These are phyloP conservation scores for Pseudotsuga menziesii DNA, from an alignment of 75 land plant genomes.

Conservation along the genomic window DNA sequence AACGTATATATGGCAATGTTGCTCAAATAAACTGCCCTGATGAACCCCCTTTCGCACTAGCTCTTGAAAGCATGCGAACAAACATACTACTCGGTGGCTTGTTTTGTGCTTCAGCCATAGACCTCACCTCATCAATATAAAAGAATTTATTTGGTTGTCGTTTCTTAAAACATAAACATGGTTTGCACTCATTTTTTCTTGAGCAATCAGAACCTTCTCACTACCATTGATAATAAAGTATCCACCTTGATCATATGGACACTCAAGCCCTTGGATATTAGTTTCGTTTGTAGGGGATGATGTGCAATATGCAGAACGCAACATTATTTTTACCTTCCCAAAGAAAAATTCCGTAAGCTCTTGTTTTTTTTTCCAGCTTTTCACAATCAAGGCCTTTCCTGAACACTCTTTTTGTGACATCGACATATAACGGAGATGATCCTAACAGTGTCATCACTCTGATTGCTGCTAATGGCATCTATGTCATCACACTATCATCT, in stretches of 20 bases:
- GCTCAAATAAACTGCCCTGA: conserved; percentile 98
- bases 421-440: conserved; percentile 94
- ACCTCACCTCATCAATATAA: conserved; percentile 97
- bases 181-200: conserved; percentile 99
- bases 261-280: conserved; percentile 96
- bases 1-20: conserved; percentile 86
- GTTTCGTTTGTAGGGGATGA: conserved; percentile 83
- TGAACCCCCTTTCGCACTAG: conserved; percentile 95
- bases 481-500: no score
- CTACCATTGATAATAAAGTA: conserved; percentile 99
- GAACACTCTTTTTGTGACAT: conserved; percentile 77
- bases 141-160: conserved; percentile 97
- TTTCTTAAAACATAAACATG: conserved; percentile 98
- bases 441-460: no score
- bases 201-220: conserved; percentile 99
- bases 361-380: conserved; percentile 79
- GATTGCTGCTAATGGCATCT: conserved; percentile 25
- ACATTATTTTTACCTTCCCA: conserved; percentile 94
- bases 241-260: conserved; percentile 99
- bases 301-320: conserved; percentile 96
- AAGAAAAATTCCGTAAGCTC: conserved; percentile 92
- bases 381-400: conserved; percentile 94
- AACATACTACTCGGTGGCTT: conserved; percentile 98
- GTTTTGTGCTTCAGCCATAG: conserved; percentile 98
- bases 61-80: conserved; percentile 96